Percentiles rank a stretch among this genome's conserved stretches.
phyloP scores from a whole-genome alignment of 495 filamentous ascomycete species.

The Penicillium parvum region DNA sequence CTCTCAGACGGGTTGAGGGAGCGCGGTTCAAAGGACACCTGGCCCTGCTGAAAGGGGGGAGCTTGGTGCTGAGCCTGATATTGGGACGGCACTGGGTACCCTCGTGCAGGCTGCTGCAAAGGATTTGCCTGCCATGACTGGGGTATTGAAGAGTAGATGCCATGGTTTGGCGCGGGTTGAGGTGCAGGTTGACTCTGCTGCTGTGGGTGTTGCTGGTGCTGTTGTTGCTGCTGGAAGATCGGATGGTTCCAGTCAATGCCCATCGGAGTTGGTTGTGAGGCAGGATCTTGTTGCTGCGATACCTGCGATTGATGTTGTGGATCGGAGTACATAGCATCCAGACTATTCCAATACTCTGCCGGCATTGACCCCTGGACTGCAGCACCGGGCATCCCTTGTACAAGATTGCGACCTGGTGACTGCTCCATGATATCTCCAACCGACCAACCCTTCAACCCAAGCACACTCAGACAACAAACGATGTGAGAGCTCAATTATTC shows the following conservation, averaged over 20 bases:
- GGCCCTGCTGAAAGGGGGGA: conserved; percentile 34
- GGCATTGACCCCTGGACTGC: conserved; percentile 24
- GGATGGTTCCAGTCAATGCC: conserved; percentile 37
- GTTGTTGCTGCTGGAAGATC: conserved; percentile 26
- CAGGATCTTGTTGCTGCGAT: conserved; percentile 26
- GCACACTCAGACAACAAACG: conserved; percentile 1
- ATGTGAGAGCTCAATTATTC: conserved; percentile 2
- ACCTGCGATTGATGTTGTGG: conserved; percentile 22
- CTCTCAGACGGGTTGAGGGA: conserved; percentile 28
- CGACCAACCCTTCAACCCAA: conserved; percentile 1
- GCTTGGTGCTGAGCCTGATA: conserved; percentile 26
- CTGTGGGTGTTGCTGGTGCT: conserved; percentile 3
- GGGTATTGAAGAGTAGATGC: conserved; percentile 32
- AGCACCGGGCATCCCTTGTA: conserved; percentile 31
- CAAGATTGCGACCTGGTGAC: conserved; percentile 30
- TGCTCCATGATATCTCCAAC: conserved; percentile 36
- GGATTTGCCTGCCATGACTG: conserved; percentile 38
- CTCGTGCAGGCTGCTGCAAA: conserved; percentile 26
- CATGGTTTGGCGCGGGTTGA: conserved; percentile 26
- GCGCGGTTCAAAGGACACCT: conserved; percentile 34
- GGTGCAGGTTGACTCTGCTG: conserved; percentile 26
- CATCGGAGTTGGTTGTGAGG: conserved; percentile 22
- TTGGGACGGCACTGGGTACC: conserved; percentile 24
- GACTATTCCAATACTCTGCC: conserved; percentile 36
- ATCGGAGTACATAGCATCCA: conserved; percentile 36